Percentiles rank a stretch among this genome's conserved stretches.
These are phyloP conservation scores for Mitragyna speciosa DNA, from an alignment of 257 asterid genomes.

Conservation along the genomic window DNA sequence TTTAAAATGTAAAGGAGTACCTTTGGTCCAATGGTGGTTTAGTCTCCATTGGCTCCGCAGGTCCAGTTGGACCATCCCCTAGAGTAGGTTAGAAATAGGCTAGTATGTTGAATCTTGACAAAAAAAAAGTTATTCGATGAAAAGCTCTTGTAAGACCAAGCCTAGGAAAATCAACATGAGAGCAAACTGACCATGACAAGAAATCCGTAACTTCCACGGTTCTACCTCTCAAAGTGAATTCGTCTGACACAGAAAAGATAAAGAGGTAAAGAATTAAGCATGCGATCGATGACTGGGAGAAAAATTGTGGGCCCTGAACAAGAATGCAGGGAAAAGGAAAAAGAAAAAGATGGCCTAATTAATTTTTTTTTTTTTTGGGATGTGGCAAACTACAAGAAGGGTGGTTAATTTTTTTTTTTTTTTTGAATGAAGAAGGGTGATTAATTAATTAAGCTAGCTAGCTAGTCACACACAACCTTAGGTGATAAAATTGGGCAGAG, in stretches of 20 bases:
- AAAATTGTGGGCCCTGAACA: not conserved
- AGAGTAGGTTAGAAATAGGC: too few relatives aligned
- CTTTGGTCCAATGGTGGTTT: too few relatives aligned
- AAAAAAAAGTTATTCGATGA: too few relatives aligned
- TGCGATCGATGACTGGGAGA: conserved; percentile 10
- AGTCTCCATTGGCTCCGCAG: too few relatives aligned
- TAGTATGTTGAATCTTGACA: too few relatives aligned
- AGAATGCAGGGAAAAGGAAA: not conserved
- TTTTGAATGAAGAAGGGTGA: not conserved
- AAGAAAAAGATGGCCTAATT: not conserved
- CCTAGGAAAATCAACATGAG: not conserved
- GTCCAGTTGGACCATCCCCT: too few relatives aligned
- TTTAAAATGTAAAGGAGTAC: too few relatives aligned
- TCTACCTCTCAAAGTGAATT: not conserved
- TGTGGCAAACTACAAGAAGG: not conserved
- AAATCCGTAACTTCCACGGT: not conserved
- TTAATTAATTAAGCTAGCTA: not conserved
- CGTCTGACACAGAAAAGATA: not conserved
- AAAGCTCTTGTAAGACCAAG: not conserved
- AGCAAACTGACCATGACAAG: too few relatives aligned
- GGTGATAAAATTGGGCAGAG: conserved; percentile 29
- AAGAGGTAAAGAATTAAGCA: not conserved
- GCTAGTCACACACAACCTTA: conserved; percentile 10
- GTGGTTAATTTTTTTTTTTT: conserved; percentile 1
- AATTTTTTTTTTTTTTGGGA: not conserved